Base-by-base conservation (phyloP, 805 yeast genomes). In the Yarrowia divulgata region DNA sequence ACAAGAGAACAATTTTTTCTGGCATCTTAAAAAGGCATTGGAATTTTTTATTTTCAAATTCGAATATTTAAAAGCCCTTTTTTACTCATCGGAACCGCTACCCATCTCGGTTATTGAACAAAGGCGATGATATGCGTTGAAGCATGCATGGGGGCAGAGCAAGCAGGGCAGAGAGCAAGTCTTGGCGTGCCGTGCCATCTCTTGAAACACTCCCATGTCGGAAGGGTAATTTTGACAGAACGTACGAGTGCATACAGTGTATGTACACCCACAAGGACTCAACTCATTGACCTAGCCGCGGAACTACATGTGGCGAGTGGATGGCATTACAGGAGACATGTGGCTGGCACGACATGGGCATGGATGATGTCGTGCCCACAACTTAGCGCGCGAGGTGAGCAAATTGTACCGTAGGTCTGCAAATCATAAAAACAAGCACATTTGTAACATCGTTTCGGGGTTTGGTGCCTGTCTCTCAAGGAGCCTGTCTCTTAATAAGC, bases 101-200 rank as follows among this genome's bases (percentile, higher is more conserved):
- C 60, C 60, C 45, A 39, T 37, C 45, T 54, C 60, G 60, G 60
- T 35, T 39, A 54, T 39, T 32, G 45, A n/a, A 37, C 43, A 13
- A 29, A 34, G 43, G 16, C 10, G 55, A 50, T 50, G 40, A 14
- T 14, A 39, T 54, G 60, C 60, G 60, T 54, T 37, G 34, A 8
- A 37, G 19, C 16, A 37, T 54, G 60, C 60, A 54, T 54, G 60
- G 60, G 45, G 60, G 60, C 60, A 54, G 60, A 54, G 60, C 45
- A 54, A 54, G 60, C 60, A 37, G 55, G 55, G 55, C 55, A 35
- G 42, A 23, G 60, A 54, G 60, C 60, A 54, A 54, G 35, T 54
- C 60, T 54, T 54, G 60, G 60, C 60, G 60, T 54, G 60, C 60
- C 60, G 60, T 54, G 60, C 60, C 55, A 16, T 32, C n/a, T 54